phyloP scores from a whole-genome alignment of 139 green algal species.

The Pedinophyceae sp. region DNA sequence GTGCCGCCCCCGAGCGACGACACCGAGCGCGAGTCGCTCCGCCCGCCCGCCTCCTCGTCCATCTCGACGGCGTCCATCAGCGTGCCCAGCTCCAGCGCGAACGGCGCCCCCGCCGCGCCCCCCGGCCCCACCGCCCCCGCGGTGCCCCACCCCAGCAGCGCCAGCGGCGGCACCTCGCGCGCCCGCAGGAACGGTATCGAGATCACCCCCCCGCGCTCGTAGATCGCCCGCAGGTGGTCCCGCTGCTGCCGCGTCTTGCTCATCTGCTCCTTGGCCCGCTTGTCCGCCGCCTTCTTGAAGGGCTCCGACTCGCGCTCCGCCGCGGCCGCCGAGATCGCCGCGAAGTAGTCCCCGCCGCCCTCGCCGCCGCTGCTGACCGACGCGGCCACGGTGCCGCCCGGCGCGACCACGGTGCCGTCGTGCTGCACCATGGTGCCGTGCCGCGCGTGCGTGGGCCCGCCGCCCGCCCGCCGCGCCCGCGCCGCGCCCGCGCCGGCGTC shows the following conservation, averaged over 20 bases:
- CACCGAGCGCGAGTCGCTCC: not conserved
- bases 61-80: not conserved
- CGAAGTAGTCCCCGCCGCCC: not conserved
- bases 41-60: not conserved
- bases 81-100: not conserved
- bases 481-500: too few relatives aligned
- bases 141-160: too few relatives aligned
- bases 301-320: too few relatives aligned
- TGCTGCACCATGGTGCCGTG: conserved; percentile 2
- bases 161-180: conserved; percentile 33
- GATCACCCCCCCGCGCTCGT: conserved; percentile 52
- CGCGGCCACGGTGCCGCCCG: not conserved
- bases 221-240: conserved; percentile 39
- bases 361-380: not conserved
- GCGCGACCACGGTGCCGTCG: not conserved
- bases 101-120: too few relatives aligned
- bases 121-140: too few relatives aligned
- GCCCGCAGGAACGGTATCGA: conserved; percentile 65
- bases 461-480: too few relatives aligned
- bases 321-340: too few relatives aligned
- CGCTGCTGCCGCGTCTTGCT: too few relatives aligned
- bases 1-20: too few relatives aligned
- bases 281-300: too few relatives aligned
- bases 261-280: too few relatives aligned
- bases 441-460: not conserved